Conservation (phyloP, 2,329 filamentous ascomycete species). For the Biscogniauxia marginata region DNA sequence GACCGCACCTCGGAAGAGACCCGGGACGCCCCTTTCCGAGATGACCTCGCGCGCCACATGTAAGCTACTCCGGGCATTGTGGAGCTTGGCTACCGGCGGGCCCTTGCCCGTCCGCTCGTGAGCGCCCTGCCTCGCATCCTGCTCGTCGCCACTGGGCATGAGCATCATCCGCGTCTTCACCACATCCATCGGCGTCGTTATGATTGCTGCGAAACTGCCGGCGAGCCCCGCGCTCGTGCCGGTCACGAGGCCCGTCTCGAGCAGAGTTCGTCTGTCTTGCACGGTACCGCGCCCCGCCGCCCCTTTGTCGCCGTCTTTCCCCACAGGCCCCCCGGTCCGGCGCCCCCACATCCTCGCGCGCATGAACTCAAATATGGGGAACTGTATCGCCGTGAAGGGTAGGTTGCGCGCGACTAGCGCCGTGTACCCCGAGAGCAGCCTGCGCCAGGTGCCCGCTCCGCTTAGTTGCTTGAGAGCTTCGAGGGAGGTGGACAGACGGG, state of each 20-base stretch:
- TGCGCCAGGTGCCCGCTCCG: constrained; percentile 56
- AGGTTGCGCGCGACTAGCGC: constrained; percentile 80
- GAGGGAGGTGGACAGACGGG: constrained; percentile 43
- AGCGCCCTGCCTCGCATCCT: constrained; percentile 26
- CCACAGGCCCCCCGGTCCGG: constrained; percentile 6
- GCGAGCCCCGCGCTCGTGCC: constrained; percentile 71
- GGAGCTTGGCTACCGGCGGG: constrained; percentile 26
- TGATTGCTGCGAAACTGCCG: constrained; percentile 69
- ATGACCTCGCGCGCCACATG: constrained; percentile 65
- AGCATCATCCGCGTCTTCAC: constrained; percentile 65
- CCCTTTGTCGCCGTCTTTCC: neutral
- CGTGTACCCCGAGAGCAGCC: constrained; percentile 70
- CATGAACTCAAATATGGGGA: constrained; percentile 77
- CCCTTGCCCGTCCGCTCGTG: constrained; percentile 22
- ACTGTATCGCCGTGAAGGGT: constrained; percentile 85
- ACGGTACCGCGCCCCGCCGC: constrained; percentile 27
- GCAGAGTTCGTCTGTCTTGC: constrained; percentile 41
- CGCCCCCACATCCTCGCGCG: constrained; percentile 61
- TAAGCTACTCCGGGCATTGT: constrained; percentile 41
- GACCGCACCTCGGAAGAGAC: constrained; percentile 73
- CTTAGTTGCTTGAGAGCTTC: constrained; percentile 48
- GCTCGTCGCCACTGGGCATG: constrained; percentile 32
- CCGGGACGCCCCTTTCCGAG: constrained; percentile 64
- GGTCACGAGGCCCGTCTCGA: constrained; percentile 70
- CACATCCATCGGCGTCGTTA: constrained; percentile 89